Conservation (phyloP, 1,139 yeast species). For the Sugiyamaella neomexicana region DNA sequence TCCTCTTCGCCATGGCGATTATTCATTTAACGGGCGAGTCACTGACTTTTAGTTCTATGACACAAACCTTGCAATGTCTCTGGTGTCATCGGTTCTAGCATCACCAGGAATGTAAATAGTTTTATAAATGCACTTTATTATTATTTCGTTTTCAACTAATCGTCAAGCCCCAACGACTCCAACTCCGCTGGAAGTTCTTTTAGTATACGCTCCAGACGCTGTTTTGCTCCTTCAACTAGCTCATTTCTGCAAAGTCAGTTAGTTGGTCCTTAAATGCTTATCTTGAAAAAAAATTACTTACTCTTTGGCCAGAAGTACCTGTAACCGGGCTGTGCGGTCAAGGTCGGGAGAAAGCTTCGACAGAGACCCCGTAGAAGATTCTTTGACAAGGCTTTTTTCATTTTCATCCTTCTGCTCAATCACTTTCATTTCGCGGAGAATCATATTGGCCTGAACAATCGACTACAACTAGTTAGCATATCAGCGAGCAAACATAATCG, state of each 20-base stretch:
- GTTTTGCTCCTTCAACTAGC: conserved; percentile 3
- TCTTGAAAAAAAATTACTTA: neutral
- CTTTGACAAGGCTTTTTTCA: neutral
- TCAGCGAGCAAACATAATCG: conserved; percentile 8
- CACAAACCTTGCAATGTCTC: neutral
- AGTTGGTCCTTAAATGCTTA: neutral
- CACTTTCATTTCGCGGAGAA: conserved; percentile 11
- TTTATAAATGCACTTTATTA: neutral
- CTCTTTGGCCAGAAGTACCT: conserved; percentile 14
- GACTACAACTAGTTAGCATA: conserved; percentile 7
- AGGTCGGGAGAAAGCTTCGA: conserved; percentile 1
- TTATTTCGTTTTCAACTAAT: neutral
- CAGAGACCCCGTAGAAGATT: neutral
- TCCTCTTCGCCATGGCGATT: conserved; percentile 89
- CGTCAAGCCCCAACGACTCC: neutral
- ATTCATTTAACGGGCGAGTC: conserved; percentile 93
- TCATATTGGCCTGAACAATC: conserved; percentile 11
- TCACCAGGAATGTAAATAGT: neutral
- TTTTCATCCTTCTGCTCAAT: neutral
- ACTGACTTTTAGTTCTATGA: conserved; percentile 66
- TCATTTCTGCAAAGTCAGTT: conserved; percentile 5
- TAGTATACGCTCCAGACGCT: conserved; percentile 11
- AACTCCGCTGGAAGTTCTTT: conserved; percentile 12
- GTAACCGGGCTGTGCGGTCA: conserved; percentile 2
- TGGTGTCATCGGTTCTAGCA: neutral